Evolutionary conservation across 2,329 filamentous ascomycete genomes (phyloP), one percentile per base, ranked within the genome.

Genomic region (Aspergillus persii): DNA sequence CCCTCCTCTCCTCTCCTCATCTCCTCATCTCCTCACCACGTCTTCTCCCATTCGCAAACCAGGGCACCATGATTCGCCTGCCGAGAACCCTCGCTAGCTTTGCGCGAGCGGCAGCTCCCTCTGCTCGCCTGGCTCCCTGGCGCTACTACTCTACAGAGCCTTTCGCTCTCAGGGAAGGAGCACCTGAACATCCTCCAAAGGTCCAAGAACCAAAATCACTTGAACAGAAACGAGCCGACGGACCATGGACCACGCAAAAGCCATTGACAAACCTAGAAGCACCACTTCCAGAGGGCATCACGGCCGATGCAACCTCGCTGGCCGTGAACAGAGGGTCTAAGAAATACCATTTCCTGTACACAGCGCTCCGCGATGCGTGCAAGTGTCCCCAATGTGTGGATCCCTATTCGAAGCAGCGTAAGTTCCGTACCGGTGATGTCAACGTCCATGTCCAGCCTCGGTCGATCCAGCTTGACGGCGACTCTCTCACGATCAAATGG

Each of bases 401-500:
- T 61, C 75, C 77, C 1, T 78, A 83, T n/a, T 87, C 86, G 1
- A 84, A 84, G 49, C 85, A 88, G 62, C 85, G 86, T 70, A 83
- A 75, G 41, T 90, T 90, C 72, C 82, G 83, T 56, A 87, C 86
- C 1, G 79, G 80, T 23, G 86, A 91, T 54, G 87, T 92, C 47
- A 84, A 87, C 0, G 31, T 65, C 8, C 61, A 79, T 33, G 82
- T 88, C 50, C 53, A 64, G 12, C 72, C 77, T 4, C 67, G 72
- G 39, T 60, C 73, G 27, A 60, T 80, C 36, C 61, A 73, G 33
- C 68, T 74, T 54, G 66, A 77, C 23, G 69, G 73, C 15, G 66
- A 76, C 0, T 74, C 76, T 1, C 74, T 91, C 11, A 76, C 80
- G 23, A 74, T 94, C 7, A 70, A 76, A n/a, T 95, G 91, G 86